Base-by-base conservation (phyloP, 179 eudicot species). In the Patellifolia procumbens region DNA sequence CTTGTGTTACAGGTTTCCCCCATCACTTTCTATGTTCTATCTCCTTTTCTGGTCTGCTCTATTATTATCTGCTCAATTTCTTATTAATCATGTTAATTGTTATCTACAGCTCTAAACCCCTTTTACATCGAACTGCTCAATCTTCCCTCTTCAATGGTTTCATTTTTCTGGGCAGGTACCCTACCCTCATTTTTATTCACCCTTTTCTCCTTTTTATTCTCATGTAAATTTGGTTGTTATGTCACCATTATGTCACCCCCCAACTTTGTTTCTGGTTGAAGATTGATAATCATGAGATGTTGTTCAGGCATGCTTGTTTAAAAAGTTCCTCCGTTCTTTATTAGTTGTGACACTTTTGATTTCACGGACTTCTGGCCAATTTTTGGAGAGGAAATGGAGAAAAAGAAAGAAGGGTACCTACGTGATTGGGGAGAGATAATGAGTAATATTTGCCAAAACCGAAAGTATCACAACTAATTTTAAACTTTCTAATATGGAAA, bases 111-210 rank as follows among this genome's bases (percentile, higher is more conserved):
- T 92, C 98, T 49, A 87, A 85, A 64, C 80, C 85, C 67, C 91
- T 94, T 19, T 84, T 88, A 51, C 75, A 87, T 39, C 85, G 98
- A 68, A 92, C 97, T 0, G 91, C 91, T 42, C 98, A 92, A 79
- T 92, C 96, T 75, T 94, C 92, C 77, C 82, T 94, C 10, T 86
- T 94, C 72, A 92, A 94, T 63, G 98, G 98, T 16, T 85, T 94
- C n/a, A 88, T 94, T 49, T 94, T 92, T 80, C 79, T 94, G 60
- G 98, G 97, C 84, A 94, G 98, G 97, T 85, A 34, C n/a, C n/a
- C n/a, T n/a, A 51, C 63, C 6, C 49, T 59, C 13, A 84, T 53
- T 22, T 20, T 7, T 37, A 45, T 39, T 39, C 19, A n/a, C 24
- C 15, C 34, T 63, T 15, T 29, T 37, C 37, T 34, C 58, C 19